Conservation (phyloP, 768 basidiomycete species). For the Dioszegia aurantiaca region DNA sequence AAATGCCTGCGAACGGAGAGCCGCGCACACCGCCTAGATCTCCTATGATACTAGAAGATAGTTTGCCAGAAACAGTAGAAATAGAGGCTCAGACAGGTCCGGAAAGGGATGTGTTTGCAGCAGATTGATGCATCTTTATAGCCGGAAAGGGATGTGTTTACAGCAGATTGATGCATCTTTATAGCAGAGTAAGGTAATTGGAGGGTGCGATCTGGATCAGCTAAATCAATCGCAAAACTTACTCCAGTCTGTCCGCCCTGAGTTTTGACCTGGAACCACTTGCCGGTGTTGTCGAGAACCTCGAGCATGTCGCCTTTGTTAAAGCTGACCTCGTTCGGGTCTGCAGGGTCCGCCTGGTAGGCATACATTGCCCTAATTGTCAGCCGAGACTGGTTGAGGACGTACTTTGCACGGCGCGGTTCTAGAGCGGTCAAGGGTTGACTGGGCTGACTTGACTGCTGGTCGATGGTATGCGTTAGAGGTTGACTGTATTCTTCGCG, state of each 20-base stretch:
- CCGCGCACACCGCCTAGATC: slow-evolving; percentile 8
- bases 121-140: slow-evolving; percentile 11
- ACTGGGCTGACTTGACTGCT: slow-evolving; percentile 7
- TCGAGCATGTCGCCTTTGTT: slow-evolving; percentile 87
- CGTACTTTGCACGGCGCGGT: slow-evolving; percentile 18
- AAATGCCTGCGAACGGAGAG: slow-evolving; percentile 4
- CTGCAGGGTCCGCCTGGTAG: slow-evolving; percentile 83
- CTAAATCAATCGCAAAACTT: slow-evolving; percentile 19
- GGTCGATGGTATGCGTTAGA: not conserved
- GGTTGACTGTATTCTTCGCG: slow-evolving; percentile 23
- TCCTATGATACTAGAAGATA: not conserved
- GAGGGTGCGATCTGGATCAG: slow-evolving; percentile 47
- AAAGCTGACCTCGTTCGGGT: slow-evolving; percentile 95
- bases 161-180: not conserved
- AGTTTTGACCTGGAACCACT: slow-evolving; percentile 51
- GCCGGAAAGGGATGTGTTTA: too few species aligned
- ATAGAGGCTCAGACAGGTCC: too few species aligned
- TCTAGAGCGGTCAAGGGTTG: not conserved
- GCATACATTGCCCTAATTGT: slow-evolving; percentile 57
- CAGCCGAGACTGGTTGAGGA: slow-evolving; percentile 10
- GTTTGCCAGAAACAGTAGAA: too few species aligned
- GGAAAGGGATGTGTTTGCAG: too few species aligned
- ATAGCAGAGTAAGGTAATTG: slow-evolving; percentile 47
- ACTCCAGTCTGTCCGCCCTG: slow-evolving; percentile 46
- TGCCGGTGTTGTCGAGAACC: slow-evolving; percentile 77